Evolutionary conservation across 2,329 filamentous ascomycete species (phyloP).

Genomic region (Pseudodiploospora longispora): DNA sequence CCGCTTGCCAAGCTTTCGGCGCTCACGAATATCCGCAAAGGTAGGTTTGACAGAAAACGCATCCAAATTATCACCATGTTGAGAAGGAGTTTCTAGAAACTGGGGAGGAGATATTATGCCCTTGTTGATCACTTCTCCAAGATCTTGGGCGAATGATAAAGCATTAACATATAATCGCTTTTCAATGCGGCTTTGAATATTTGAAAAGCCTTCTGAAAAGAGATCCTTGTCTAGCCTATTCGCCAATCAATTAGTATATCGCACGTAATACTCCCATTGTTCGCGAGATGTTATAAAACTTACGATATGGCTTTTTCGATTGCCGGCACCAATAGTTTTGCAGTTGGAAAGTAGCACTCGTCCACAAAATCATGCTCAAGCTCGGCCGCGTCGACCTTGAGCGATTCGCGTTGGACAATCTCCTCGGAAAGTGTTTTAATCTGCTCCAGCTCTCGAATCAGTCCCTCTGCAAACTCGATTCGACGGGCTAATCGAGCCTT

Average conservation of each 20-base stretch:
- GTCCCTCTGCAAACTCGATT: conserved; percentile 76
- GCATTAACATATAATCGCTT: conserved; percentile 50
- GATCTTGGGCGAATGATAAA: conserved; percentile 47
- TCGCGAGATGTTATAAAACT: conserved; percentile 31
- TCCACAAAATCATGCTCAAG: conserved; percentile 75
- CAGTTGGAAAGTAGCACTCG: conserved; percentile 84
- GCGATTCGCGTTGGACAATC: conserved; percentile 65
- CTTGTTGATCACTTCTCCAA: conserved; percentile 44
- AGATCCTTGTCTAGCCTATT: conserved; percentile 56
- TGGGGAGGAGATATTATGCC: conserved; percentile 41
- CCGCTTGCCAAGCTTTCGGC: conserved; percentile 77
- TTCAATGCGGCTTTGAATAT: conserved; percentile 45
- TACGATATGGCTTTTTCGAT: conserved; percentile 75
- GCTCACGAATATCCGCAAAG: conserved; percentile 66
- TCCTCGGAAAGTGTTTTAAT: conserved; percentile 62
- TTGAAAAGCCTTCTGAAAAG: conserved; percentile 44
- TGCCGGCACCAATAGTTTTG: conserved; percentile 66
- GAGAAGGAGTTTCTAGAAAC: conserved; percentile 15
- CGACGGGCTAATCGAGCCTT: conserved; percentile 68
- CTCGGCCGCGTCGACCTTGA: conserved; percentile 70
- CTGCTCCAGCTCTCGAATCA: conserved; percentile 70
- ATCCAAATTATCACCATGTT: conserved; percentile 30
- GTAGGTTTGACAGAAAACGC: conserved; percentile 42
- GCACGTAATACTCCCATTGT: conserved; percentile 6
- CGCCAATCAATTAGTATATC: conserved; percentile 24